Conservation (phyloP, 169 alveolate genomes). For the Haemoproteus tartakovskyi region DNA sequence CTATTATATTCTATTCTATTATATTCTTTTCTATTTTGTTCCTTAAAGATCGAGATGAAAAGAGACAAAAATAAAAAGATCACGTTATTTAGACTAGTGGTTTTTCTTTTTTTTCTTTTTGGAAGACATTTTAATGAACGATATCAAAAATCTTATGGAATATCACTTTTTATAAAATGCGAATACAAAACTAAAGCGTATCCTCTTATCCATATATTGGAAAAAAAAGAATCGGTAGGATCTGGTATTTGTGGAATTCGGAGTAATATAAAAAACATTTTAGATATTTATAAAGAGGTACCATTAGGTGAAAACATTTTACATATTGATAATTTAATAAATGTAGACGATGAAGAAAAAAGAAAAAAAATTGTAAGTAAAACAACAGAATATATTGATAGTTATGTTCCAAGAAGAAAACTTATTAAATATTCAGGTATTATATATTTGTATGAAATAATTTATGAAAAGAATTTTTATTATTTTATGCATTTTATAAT, state of each 20-base stretch:
- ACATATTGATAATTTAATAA: conserved; percentile 21
- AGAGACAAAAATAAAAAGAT: too few relatives aligned
- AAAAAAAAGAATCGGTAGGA: conserved; percentile 9
- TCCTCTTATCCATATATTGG: conserved; percentile 23
- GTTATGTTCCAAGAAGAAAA: conserved; percentile 1
- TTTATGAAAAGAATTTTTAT: conserved; percentile 16
- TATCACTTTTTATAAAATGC: conserved; percentile 24
- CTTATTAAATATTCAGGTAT: conserved; percentile 24
- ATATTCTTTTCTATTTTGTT: too few relatives aligned
- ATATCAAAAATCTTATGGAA: too few relatives aligned
- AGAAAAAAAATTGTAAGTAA: conserved; percentile 17
- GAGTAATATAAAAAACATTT: conserved; percentile 25
- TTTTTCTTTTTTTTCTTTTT: too few relatives aligned
- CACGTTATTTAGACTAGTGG: too few relatives aligned
- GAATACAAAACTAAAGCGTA: conserved; percentile 36
- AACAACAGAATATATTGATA: conserved; percentile 15
- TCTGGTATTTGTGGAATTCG: conserved; percentile 7
- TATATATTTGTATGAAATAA: conserved; percentile 49
- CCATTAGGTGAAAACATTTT: neutral
- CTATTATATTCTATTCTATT: too few relatives aligned
- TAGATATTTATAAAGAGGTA: conserved; percentile 18
- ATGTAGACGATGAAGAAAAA: conserved; percentile 34
- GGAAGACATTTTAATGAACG: too few relatives aligned
- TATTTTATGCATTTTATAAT: conserved; percentile 38
- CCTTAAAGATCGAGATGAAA: too few relatives aligned